Base-by-base conservation (phyloP, 2,329 filamentous ascomycete genomes). In the Colletotrichum sp. region DNA sequence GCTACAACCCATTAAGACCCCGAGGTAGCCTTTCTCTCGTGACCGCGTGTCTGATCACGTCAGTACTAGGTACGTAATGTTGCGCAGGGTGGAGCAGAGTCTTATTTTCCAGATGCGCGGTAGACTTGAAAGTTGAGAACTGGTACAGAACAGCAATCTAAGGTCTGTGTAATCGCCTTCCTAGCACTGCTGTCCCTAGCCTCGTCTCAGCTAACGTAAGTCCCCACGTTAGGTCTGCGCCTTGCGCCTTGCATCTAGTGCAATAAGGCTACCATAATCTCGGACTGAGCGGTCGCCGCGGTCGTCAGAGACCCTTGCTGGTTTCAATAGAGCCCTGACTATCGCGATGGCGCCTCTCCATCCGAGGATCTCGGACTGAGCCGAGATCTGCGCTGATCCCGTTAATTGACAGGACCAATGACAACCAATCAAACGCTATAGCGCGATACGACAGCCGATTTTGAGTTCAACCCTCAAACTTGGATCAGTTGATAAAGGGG, bases 291-390 rank as follows among this genome's bases (percentile, higher is more conserved):
- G 18, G 36, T 39, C 8, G 18, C 39, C 39, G 39, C 1, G 9
- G 39, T 12, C 5, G 12, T 2, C 9, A 44, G 0, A 44, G 5
- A n/a, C 18, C 39, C 39, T 44, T 10, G 18, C 3, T n/a, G 0
- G 39, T 44, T 44, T 44, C 39, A n/a, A 44, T 44, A 44, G 9
- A 44, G 39, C 9, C 39, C 9, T n/a, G 5, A 6, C 5, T 44
- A 44, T 44, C 18, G 18, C 39, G 9, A n/a, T 44, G 18, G 18
- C 39, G 5, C 16, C 39, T 44, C 18, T n/a, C 39, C 39, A 44
- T 44, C 9, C 39, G 18, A n/a, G 39, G 0, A 44, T 44, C 39
- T 44, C 39, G 9, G 39, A 44, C 39, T 44, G 18, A 44, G 18
- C 39, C 9, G 39, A 44, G 39, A 44, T 44, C 39, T 44, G 18